Evolutionary conservation across 805 yeast genomes (phyloP), one percentile per base, ranked within the genome.

Genomic region (Candida chauliodis): DNA sequence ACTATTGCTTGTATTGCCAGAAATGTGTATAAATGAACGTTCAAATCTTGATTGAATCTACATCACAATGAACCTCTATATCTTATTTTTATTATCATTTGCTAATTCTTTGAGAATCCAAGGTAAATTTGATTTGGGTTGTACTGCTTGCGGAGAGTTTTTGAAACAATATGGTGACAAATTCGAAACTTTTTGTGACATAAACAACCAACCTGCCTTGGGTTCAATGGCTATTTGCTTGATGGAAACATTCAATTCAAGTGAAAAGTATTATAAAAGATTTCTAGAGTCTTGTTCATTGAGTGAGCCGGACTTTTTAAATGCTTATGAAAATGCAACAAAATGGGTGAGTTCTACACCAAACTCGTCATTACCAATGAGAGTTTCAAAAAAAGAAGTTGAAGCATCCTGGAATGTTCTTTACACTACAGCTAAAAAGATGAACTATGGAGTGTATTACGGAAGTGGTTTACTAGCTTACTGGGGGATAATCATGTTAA

Each of bases 281-380:
- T 53, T 61, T 30, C 46, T 59, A 17, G 38, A 51, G 5, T 24
- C 26, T 19, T 44, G 48, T 24, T 20, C 37, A 25, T 4, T 50
- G 59, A 33, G 62, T 71, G 1, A 37, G 10, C 13, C 37, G 19
- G 59, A 54, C 13, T 55, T 70, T 37, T 46, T 58, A 15, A 56
- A 47, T 3, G 55, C 69, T 2, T 74, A 67, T 40, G 45, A 53
- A 4, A 70, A 68, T 44, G 77, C 76, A 3, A 58, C 76, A 8
- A 37, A 53, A 1, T 63, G 63, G 44, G 47, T 70, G 42, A 55
- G 20, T 19, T 17, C 35, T 13, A 16, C 14, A 13, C 16, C 8
- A 23, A 26, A 26, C 18, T n/a, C 35, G 3, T 6, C 9, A 16
- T 11, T 4, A 21, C 40, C 44, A 11, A 13, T 21, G n/a, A 2